Percentiles rank a stretch among this genome's conserved stretches.
Conservation (phyloP, 768 basidiomycete species). For the Tylopilus subfusipes region DNA sequence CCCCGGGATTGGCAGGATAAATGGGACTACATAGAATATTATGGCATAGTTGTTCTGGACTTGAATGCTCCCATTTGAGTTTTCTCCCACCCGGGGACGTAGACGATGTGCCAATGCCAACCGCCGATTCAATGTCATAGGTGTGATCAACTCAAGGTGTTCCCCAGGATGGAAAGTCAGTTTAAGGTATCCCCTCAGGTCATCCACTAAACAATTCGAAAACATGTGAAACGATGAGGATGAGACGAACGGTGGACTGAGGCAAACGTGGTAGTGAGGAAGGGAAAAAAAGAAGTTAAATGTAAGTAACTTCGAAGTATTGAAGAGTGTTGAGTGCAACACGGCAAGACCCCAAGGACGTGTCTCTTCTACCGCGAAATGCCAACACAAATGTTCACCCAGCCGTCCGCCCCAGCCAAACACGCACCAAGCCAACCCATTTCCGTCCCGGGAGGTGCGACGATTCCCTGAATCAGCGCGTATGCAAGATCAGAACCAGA, state of each 20-base stretch:
- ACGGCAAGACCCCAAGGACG: neutral
- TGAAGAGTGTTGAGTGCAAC: neutral
- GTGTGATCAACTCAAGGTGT: neutral
- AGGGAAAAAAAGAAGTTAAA: neutral
- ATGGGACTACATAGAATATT: neutral
- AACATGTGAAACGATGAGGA: conserved; percentile 6
- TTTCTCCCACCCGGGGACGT: neutral
- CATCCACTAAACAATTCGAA: conserved; percentile 15
- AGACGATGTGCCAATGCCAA: neutral
- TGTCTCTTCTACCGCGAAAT: conserved; percentile 32
- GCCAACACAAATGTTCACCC: conserved; percentile 87
- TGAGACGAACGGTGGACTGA: neutral
- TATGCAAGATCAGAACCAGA: conserved; percentile 57
- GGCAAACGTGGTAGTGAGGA: neutral
- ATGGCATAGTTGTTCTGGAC: neutral
- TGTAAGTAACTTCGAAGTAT: neutral
- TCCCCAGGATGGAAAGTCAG: neutral
- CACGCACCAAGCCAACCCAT: conserved; percentile 94
- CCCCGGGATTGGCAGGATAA: neutral
- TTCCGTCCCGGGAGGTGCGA: conserved; percentile 80
- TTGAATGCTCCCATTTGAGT: neutral
- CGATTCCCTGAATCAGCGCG: conserved; percentile 81
- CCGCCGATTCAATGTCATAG: neutral
- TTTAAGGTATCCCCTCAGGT: conserved; percentile 5
- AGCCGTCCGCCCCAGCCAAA: conserved; percentile 90